Conservation (phyloP, 805 yeast species). For the Kluyveromyces dobzhanskii region DNA sequence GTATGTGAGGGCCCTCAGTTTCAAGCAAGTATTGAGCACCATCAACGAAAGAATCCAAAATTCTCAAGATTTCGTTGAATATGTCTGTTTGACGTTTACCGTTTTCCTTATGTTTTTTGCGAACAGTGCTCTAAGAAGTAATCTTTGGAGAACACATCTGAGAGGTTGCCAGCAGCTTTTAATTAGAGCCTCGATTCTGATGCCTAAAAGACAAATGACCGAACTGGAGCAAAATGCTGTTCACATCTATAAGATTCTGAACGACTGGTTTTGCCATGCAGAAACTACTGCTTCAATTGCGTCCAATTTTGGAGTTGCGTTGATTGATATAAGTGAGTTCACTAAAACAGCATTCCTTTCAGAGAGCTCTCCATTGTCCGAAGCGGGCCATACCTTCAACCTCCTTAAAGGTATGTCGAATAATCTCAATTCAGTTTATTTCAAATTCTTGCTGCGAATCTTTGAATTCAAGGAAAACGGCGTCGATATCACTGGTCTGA, state of each 20-base stretch:
- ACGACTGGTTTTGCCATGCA: conserved; percentile 5
- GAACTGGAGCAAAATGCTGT: conserved; percentile 2
- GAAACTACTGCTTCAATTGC: conserved; percentile 7
- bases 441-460: neutral
- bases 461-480: neutral
- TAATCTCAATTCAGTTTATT: neutral
- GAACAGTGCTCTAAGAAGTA: conserved; percentile 4
- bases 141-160: conserved; percentile 9
- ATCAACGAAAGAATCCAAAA: conserved; percentile 3
- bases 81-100: conserved; percentile 5
- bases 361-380: conserved; percentile 1
- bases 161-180: conserved; percentile 5
- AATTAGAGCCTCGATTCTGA: neutral
- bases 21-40: conserved; percentile 6
- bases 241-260: conserved; percentile 3
- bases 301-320: conserved; percentile 7
- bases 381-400: neutral
- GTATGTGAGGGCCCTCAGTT: conserved; percentile 7
- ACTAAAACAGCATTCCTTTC: neutral
- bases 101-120: conserved; percentile 7
- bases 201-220: neutral
- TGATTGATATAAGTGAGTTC: neutral
- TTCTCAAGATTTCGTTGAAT: conserved; percentile 3
- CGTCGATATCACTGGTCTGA: conserved; percentile 5
- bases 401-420: conserved; percentile 1